Percentiles rank a stretch among this genome's conserved stretches.
Evolutionary conservation across 23 red algal species (phyloP).

Genomic region (Chondrus crispus): DNA sequence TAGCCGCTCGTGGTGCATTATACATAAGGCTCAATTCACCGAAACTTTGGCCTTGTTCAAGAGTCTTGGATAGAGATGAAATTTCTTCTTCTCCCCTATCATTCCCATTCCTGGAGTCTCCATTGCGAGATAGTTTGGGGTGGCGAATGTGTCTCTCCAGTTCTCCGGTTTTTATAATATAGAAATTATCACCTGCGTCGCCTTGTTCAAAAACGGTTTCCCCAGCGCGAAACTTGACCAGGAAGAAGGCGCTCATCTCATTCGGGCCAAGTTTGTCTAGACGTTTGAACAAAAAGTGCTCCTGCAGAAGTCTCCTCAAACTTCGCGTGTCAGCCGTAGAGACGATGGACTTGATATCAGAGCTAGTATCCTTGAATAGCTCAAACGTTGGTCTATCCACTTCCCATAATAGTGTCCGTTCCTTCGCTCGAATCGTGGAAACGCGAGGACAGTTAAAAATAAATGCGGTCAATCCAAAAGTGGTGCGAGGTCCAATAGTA

Average conservation of each 20-base stretch:
- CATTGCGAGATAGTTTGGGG: slow-evolving; percentile 35
- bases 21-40: slow-evolving; percentile 98
- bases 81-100: slow-evolving; percentile 9
- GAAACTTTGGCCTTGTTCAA: slow-evolving; percentile 81
- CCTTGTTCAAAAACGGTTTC: slow-evolving; percentile 93
- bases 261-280: slow-evolving; percentile 84
- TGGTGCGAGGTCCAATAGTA: slow-evolving; percentile 76
- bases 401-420: slow-evolving; percentile 87
- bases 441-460: slow-evolving; percentile 77
- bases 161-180: slow-evolving; percentile 92
- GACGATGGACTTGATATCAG: slow-evolving; percentile 65
- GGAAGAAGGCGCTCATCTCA: slow-evolving; percentile 85
- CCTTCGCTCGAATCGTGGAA: slow-evolving; percentile 78
- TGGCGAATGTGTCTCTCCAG: slow-evolving; percentile 82
- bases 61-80: slow-evolving; percentile 49
- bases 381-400: slow-evolving; percentile 93
- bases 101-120: slow-evolving; percentile 3
- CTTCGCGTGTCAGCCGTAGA: slow-evolving; percentile 62
- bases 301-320: slow-evolving; percentile 56
- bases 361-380: slow-evolving; percentile 70
- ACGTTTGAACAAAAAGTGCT: slow-evolving; percentile 94
- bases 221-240: slow-evolving; percentile 88
- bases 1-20: slow-evolving; percentile 83
- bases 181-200: slow-evolving; percentile 93
- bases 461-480: slow-evolving; percentile 87